Evolutionary conservation across 169 alveolate species (phyloP).

Genomic region (Cryptosporidium baileyi): DNA sequence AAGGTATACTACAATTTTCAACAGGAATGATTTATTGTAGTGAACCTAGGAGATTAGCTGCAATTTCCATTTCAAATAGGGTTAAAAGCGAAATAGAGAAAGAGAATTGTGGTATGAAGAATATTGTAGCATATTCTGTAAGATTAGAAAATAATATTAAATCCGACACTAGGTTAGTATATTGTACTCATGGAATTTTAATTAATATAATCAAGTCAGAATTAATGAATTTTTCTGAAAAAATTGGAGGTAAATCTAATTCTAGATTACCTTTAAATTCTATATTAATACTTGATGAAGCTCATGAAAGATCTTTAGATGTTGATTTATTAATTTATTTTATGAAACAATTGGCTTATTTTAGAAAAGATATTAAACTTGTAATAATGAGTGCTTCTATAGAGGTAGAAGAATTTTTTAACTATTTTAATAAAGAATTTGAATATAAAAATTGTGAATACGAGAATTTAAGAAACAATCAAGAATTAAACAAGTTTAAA

Average conservation of each 20-base stretch:
- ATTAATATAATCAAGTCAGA: slow-evolving; percentile 54
- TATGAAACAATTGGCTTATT: slow-evolving; percentile 28
- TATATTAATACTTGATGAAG: slow-evolving; percentile 75
- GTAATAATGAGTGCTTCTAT: slow-evolving; percentile 68
- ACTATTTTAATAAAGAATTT: slow-evolving; percentile 21
- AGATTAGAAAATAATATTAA: slow-evolving; percentile 42
- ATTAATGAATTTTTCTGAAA: neutral
- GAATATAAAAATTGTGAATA: neutral
- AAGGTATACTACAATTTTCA: slow-evolving; percentile 33
- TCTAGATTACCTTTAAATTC: slow-evolving; percentile 22
- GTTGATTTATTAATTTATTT: slow-evolving; percentile 71
- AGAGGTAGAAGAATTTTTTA: slow-evolving; percentile 18
- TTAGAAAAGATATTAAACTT: slow-evolving; percentile 23
- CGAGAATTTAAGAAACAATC: no score
- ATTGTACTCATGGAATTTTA: slow-evolving; percentile 70
- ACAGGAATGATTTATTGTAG: slow-evolving; percentile 57
- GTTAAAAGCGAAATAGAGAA: slow-evolving; percentile 10
- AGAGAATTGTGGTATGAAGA: neutral
- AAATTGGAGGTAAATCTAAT: no score
- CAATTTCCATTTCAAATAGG: slow-evolving; percentile 43
- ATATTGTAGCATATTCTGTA: slow-evolving; percentile 55
- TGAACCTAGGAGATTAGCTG: slow-evolving; percentile 66
- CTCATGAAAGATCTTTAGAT: slow-evolving; percentile 73
- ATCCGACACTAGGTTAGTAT: slow-evolving; percentile 38
- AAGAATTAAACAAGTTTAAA: neutral